Base-by-base conservation (phyloP, 345 rosid species). In the Crucihimalaya himalaica region DNA sequence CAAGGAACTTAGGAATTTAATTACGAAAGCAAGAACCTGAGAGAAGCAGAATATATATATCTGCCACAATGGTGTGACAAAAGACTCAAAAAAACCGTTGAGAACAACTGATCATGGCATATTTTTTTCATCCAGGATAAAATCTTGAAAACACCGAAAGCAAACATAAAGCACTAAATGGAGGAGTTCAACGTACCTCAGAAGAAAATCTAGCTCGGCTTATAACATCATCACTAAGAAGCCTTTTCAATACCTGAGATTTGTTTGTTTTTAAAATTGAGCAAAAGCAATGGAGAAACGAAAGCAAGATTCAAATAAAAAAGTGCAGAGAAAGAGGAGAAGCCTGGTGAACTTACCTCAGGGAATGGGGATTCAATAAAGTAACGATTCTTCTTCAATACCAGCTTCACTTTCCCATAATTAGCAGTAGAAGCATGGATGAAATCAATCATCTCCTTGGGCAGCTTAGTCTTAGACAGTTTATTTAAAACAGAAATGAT, bases 401-500 rank as follows among this genome's bases (percentile, higher is more conserved):
- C 98, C 4, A 95, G 94, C 84, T 95, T 95, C 65, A 92, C 99
- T 88, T 92, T 95, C 8, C 99, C 99, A 50, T 95, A 95, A 78
- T 95, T 95, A 11, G 97, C 92, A 20, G 99, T 95, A 58, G 98
- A 95, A 68, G 71, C 97, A 82, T 86, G 64, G 35, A 95, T 84
- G 58, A 92, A 95, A 60, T 92, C 91, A 73, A 90, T 83, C 89
- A 95, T 90, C 68, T 95, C 99, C 56, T 88, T 81, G 0, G 99
- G 99, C 21, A 95, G 82, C 86, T 88, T 88, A 18, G 98, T 90
- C 85, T 95, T 95, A 18, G 98, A 95, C 77, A 95, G 73, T 72
- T 95, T 95, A 72, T 87, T 87, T 86, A 95, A 73, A 35, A 95
- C 99, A 12, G 94, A 70, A 35, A 95, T 81, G 8, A 92, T 84